Evolutionary conservation across 2,329 filamentous ascomycete genomes (phyloP).

Genomic region (Grosmannia serpens): DNA sequence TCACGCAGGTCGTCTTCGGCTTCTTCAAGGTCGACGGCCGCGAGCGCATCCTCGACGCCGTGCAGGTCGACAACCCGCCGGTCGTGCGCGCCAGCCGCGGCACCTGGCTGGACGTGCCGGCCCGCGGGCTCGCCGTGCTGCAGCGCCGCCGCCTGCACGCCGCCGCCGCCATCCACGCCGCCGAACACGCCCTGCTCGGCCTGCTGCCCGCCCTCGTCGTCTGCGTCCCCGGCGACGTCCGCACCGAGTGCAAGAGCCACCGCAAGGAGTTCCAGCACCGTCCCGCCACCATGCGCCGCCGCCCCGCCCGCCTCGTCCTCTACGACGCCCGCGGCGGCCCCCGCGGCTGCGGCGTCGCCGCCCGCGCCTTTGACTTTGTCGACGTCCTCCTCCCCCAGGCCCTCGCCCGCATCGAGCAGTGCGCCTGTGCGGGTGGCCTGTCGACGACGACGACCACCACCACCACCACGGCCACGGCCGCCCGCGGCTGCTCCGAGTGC

Average conservation of each 20-base stretch:
- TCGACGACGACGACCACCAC: too few relatives aligned
- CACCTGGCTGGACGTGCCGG: conserved; percentile 91
- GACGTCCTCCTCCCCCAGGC: conserved; percentile 69
- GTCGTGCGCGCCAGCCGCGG: conserved; percentile 77
- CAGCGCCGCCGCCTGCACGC: conserved; percentile 62
- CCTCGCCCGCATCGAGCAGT: conserved; percentile 62
- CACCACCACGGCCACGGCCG: conserved; percentile 76
- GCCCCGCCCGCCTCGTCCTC: conserved; percentile 81
- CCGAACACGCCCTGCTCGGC: conserved; percentile 80
- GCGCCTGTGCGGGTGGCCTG: conserved; percentile 47
- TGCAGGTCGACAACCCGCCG: conserved; percentile 86
- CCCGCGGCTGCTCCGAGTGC: conserved; percentile 86
- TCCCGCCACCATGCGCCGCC: conserved; percentile 44
- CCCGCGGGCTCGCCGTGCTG: conserved; percentile 66
- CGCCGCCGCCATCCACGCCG: conserved; percentile 84
- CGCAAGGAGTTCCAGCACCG: conserved; percentile 67
- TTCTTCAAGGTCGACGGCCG: conserved; percentile 95
- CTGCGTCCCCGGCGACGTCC: conserved; percentile 78
- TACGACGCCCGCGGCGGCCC: conserved; percentile 90
- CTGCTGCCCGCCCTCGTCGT: conserved; percentile 87
- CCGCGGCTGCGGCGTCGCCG: conserved; percentile 72
- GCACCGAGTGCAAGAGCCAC: conserved; percentile 85
- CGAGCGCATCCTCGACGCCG: conserved; percentile 76
- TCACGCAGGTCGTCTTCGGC: conserved; percentile 81
- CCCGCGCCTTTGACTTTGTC: conserved; percentile 88